Evolutionary conservation across 164 flowering plant species (phyloP).

Genomic region (Nelumbo lutea): DNA sequence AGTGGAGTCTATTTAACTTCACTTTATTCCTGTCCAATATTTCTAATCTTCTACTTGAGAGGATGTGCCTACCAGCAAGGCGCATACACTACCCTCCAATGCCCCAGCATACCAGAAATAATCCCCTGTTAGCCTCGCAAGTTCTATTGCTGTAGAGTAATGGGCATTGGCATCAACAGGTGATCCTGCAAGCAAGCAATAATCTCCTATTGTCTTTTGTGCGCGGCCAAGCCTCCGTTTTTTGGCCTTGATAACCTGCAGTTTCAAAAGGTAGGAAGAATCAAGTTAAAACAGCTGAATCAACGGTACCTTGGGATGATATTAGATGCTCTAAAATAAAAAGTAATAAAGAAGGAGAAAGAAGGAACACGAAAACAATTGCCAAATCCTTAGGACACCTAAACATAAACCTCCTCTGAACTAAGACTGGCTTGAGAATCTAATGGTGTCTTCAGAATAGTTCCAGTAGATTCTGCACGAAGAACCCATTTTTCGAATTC

Average conservation of each 20-base stretch:
- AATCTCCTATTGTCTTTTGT: conserved; percentile 98
- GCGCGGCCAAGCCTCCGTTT: conserved; percentile 93
- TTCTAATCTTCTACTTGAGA: neutral
- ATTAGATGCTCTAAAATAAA: neutral
- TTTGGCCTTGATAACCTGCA: conserved; percentile 94
- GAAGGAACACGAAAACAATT: neutral
- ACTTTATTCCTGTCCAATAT: neutral
- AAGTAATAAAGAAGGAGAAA: neutral
- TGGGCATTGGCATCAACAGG: conserved; percentile 99
- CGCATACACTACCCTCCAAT: conserved; percentile 96
- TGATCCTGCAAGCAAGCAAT: conserved; percentile 94
- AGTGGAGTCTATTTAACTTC: no score
- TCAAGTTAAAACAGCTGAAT: conserved; percentile 4
- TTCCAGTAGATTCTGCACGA: conserved; percentile 93
- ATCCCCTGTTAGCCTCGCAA: conserved; percentile 92
- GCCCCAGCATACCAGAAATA: conserved; percentile 99
- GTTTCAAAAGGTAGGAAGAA: conserved; percentile 8
- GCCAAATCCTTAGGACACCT: conserved; percentile 68
- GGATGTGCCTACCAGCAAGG: conserved; percentile 62
- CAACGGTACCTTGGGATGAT: neutral
- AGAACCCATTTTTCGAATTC: conserved; percentile 98
- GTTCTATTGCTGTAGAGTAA: conserved; percentile 91
- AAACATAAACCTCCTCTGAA: conserved; percentile 99
- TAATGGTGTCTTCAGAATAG: conserved; percentile 92
- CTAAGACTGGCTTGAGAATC: conserved; percentile 99